phyloP scores from a whole-genome alignment of 768 basidiomycete species.

The Agaricus blazei region DNA sequence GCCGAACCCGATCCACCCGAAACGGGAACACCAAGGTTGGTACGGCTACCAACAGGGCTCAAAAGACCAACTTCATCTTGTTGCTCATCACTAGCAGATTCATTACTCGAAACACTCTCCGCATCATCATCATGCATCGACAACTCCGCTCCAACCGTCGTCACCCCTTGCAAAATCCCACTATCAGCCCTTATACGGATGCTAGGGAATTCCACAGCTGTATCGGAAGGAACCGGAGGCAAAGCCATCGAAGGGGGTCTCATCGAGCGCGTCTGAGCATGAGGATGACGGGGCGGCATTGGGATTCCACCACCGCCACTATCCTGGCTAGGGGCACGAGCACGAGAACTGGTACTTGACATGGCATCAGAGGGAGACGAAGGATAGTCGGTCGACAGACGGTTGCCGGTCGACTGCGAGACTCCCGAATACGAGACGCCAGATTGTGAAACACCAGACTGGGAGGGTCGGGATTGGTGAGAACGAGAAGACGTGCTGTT shows the following conservation, averaged over 20 bases:
- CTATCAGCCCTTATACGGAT: constrained; percentile 8
- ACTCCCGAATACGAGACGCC: constrained; percentile 26
- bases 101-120: constrained; percentile 5
- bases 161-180: constrained; percentile 13
- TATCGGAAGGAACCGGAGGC: constrained; percentile 16
- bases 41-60: constrained; percentile 12
- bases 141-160: constrained; percentile 20
- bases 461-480: constrained; percentile 9
- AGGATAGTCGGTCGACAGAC: constrained; percentile 51
- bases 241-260: constrained; percentile 25
- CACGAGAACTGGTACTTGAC: background rate
- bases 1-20: background rate
- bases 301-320: constrained; percentile 28
- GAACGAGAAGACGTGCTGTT: constrained; percentile 8
- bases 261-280: constrained; percentile 13
- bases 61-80: constrained; percentile 24
- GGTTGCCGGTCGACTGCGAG: constrained; percentile 61
- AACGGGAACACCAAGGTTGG: constrained; percentile 9
- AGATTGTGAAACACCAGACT: constrained; percentile 7
- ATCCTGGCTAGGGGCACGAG: constrained; percentile 26
- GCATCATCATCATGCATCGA: constrained; percentile 26
- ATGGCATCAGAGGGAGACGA: background rate
- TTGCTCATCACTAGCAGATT: background rate
- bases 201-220: constrained; percentile 15
- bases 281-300: constrained; percentile 39